Base-by-base conservation (phyloP, 1,284 basidiomycete species). In the Ganoderma lingzhi region DNA sequence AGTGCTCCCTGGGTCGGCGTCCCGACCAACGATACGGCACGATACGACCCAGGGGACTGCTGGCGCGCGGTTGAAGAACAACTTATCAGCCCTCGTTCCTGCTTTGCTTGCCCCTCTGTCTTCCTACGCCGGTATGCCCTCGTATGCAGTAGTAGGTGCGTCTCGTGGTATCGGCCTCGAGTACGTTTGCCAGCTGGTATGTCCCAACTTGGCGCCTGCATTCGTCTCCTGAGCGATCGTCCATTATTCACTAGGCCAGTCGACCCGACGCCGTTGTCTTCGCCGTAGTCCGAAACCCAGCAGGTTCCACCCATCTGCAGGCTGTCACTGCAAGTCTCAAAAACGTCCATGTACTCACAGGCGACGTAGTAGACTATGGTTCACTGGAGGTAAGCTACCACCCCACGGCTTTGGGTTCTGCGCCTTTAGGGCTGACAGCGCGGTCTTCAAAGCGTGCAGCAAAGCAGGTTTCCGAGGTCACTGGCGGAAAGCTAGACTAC, bases 261-360 rank as follows among this genome's bases (percentile, higher is more conserved):
- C 35, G 41, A 51, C 60, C 67, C 2, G 39, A 64, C 37, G 14
- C 65, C 0, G 12, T 39, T 2, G 65, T 71, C 6, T 69, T 77
- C 68, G 76, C 77, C 1, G 45, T 79, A 19, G 76, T 77, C 14
- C 74, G 79, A 28, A 75, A 55, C 28, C 72, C 68, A 15, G 56
- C 68, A 12, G 61, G 44, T 12, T 70, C 76, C 4, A 70, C 64
- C 28, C 74, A 73, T 30, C 69, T 77, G 10, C 42, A 55, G 2
- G 41, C 63, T 30, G 65, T 76, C 30, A 42, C 61, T 44, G 83
- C 59, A 10, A 23, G 42, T 4, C 17, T 64, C 15, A 44, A 53
- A 19, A 79, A 80, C 53, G 70, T 80, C 4, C 75, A 79, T 51
- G 65, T 79, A 59, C 23, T 79, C 28, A 64, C 75, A 44, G 76